Percentiles rank a stretch among this genome's conserved stretches.
These are phyloP conservation scores for Crithidia acanthocephali DNA, from an alignment of 208 protist species.

Conservation along the genomic window DNA sequence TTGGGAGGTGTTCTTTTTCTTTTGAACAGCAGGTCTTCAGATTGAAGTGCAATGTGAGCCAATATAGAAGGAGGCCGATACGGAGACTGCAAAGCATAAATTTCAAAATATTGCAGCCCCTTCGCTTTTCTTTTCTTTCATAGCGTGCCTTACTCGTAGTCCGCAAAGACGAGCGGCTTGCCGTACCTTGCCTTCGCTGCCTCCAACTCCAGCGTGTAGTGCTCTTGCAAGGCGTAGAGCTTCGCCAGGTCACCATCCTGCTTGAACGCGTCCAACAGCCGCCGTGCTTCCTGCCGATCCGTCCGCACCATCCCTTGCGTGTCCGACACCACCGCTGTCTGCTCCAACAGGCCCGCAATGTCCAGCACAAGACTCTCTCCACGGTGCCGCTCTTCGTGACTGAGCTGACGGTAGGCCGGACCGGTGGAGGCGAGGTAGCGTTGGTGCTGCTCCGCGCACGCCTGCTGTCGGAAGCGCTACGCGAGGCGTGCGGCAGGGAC, in stretches of 20 bases:
- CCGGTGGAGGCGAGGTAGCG: conserved; percentile 31
- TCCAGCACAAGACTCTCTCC: conserved; percentile 46
- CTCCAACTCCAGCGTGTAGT: conserved; percentile 45
- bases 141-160: conserved; percentile 5
- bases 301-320: conserved; percentile 42
- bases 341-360: conserved; percentile 61
- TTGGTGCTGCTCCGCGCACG: conserved; percentile 16
- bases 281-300: conserved; percentile 47
- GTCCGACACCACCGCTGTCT: conserved; percentile 48
- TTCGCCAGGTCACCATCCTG: conserved; percentile 54
- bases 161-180: conserved; percentile 33
- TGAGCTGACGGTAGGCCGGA: conserved; percentile 27
- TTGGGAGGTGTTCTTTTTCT: no score
- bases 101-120: no score
- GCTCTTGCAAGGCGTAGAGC: conserved; percentile 49
- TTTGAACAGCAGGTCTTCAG: no score
- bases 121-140: neutral
- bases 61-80: no score
- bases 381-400: conserved; percentile 46
- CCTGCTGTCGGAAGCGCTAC: conserved; percentile 17
- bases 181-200: conserved; percentile 38
- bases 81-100: no score
- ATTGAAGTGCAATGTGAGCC: no score
- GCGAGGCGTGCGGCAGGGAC: conserved; percentile 3
- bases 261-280: conserved; percentile 49